Evolutionary conservation across 768 basidiomycete genomes (phyloP).

Genomic region (Russula abietina): DNA sequence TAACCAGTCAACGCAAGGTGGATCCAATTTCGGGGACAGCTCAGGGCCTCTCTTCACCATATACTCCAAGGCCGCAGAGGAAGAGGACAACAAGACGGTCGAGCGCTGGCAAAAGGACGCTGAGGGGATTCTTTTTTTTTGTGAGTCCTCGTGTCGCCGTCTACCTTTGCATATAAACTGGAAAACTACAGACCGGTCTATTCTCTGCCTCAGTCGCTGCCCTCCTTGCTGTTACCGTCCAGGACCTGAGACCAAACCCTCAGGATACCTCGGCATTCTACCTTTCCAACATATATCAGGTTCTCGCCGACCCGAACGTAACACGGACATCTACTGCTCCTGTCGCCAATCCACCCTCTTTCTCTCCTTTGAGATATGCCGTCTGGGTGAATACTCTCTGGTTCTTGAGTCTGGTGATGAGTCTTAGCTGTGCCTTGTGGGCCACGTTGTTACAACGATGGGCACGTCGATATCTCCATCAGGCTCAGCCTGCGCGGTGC

Average conservation of each 20-base stretch:
- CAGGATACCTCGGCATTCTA: background rate
- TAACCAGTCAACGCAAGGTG: too few relatives aligned
- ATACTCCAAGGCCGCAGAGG: background rate
- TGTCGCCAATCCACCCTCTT: background rate
- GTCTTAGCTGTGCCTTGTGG: too few relatives aligned
- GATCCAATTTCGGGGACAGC: background rate
- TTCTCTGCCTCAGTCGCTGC: background rate
- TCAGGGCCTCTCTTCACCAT: background rate
- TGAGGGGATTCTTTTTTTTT: background rate
- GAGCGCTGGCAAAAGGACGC: background rate
- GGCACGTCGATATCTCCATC: too few relatives aligned
- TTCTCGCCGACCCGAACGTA: background rate
- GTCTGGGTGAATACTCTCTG: constrained; percentile 8
- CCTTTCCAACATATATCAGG: background rate
- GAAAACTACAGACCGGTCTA: background rate
- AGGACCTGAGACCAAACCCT: background rate
- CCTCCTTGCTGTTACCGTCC: background rate
- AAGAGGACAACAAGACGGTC: background rate
- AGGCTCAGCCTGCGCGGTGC: too few relatives aligned
- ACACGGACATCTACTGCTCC: background rate
- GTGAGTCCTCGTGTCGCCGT: background rate
- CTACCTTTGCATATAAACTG: background rate
- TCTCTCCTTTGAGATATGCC: background rate
- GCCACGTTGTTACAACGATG: too few relatives aligned
- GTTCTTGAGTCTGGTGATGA: too few relatives aligned